These are phyloP conservation scores for Metarhizium anisopliae DNA, from an alignment of 2,329 filamentous ascomycete species.

Conservation along the genomic window DNA sequence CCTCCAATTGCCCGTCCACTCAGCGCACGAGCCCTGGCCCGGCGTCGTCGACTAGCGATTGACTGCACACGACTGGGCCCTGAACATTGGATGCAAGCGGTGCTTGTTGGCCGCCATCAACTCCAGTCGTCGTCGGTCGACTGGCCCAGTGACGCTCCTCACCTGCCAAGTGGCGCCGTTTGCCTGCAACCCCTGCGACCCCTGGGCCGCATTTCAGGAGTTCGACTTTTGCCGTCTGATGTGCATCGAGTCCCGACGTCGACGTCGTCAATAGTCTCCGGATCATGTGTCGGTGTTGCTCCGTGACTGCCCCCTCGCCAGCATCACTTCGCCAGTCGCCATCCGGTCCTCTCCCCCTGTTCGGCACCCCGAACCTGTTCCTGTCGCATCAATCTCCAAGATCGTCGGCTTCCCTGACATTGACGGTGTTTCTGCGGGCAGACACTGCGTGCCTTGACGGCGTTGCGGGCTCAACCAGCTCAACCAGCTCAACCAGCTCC, in stretches of 20 bases:
- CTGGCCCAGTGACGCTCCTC: not conserved
- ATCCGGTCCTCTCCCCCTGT: not conserved
- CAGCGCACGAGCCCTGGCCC: not conserved
- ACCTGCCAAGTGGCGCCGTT: not conserved
- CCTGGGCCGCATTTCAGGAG: not conserved
- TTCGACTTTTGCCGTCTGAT: not conserved
- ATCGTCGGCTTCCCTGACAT: conserved; percentile 4
- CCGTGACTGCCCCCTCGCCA: conserved; percentile 4
- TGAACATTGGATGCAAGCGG: no score
- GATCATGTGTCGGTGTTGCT: conserved; percentile 29
- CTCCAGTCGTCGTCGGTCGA: not conserved
- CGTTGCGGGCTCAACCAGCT: not conserved
- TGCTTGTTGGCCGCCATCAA: not conserved
- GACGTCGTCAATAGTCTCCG: conserved; percentile 12
- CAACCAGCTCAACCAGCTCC: not conserved
- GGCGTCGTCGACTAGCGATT: not conserved
- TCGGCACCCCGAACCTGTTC: not conserved
- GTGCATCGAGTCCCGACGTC: conserved; percentile 6
- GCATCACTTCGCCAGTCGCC: not conserved
- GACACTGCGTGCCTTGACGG: not conserved
- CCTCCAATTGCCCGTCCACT: not conserved
- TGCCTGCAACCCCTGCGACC: not conserved
- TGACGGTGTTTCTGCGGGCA: conserved; percentile 1
- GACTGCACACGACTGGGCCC: no score
- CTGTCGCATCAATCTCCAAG: conserved; percentile 3